These are phyloP conservation scores for Amylocarpus encephaloides DNA, from an alignment of 2,329 filamentous ascomycete genomes.

Conservation along the genomic window DNA sequence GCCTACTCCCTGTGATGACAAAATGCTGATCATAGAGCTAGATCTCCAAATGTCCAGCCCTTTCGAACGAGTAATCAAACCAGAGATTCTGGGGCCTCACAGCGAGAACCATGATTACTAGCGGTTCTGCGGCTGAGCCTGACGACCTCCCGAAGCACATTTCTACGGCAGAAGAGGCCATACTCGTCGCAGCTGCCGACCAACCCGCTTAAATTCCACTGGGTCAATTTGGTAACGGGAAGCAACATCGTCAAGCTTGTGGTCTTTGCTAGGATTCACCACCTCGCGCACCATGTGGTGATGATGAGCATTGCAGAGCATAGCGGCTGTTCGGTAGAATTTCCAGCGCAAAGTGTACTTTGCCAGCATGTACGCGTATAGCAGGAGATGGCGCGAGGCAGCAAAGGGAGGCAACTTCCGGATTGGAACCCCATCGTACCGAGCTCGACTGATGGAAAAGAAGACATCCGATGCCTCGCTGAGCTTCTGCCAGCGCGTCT, in stretches of 20 bases:
- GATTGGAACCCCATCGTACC: slow-evolving; percentile 32
- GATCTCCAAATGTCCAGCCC: too few species aligned
- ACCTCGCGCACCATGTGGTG: slow-evolving; percentile 31
- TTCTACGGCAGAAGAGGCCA: slow-evolving; percentile 33
- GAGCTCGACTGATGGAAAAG: slow-evolving; percentile 33
- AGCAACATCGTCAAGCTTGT: slow-evolving; percentile 31
- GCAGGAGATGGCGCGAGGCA: slow-evolving; percentile 7
- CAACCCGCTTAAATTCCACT: slow-evolving; percentile 26
- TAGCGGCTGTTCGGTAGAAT: slow-evolving; percentile 31
- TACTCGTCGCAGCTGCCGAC: slow-evolving; percentile 26
- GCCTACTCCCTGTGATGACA: too few species aligned
- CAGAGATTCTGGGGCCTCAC: too few species aligned
- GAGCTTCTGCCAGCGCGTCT: slow-evolving; percentile 27
- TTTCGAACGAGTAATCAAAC: too few species aligned
- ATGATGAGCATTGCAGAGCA: slow-evolving; percentile 23
- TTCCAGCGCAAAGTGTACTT: slow-evolving; percentile 34
- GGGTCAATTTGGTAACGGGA: slow-evolving; percentile 31
- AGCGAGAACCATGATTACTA: too few species aligned
- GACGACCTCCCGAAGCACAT: background rate
- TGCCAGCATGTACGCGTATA: slow-evolving; percentile 34
- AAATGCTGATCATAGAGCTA: too few species aligned
- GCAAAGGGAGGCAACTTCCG: slow-evolving; percentile 16
- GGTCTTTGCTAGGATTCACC: slow-evolving; percentile 33
- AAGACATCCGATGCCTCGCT: slow-evolving; percentile 35
- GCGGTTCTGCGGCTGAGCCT: too few species aligned